phyloP scores from a whole-genome alignment of 148 eudicot genomes.

The Silene latifolia region DNA sequence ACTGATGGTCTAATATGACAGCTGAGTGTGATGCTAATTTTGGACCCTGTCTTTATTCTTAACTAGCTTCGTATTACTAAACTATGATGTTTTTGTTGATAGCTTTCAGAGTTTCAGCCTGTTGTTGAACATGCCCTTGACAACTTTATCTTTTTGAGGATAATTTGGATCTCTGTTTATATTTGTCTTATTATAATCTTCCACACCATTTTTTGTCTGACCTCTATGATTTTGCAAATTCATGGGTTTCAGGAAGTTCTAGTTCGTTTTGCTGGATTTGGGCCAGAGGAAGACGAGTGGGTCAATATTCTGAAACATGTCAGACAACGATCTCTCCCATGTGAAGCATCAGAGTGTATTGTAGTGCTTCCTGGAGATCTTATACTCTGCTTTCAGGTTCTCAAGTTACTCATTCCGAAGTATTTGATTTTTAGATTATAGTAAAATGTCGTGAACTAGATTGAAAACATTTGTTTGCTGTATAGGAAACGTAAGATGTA shows the following conservation, averaged over 20 bases:
- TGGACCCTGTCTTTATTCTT: background rate
- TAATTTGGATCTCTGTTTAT: background rate
- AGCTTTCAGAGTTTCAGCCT: too few species aligned
- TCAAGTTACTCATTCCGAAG: slow-evolving; percentile 5
- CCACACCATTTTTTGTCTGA: background rate
- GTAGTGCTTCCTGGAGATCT: slow-evolving; percentile 88
- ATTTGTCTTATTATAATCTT: background rate
- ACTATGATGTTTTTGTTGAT: background rate
- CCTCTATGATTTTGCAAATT: slow-evolving; percentile 14
- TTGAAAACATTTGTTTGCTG: background rate
- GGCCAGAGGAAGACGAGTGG: slow-evolving; percentile 98
- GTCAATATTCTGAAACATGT: slow-evolving; percentile 72
- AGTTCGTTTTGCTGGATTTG: slow-evolving; percentile 96
- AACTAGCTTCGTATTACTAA: background rate
- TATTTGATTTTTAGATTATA: background rate
- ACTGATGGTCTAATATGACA: too few species aligned
- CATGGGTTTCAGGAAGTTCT: slow-evolving; percentile 68
- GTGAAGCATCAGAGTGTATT: slow-evolving; percentile 89
- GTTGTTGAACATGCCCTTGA: too few species aligned
- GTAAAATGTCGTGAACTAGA: background rate
- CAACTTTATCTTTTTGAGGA: background rate
- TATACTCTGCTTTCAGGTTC: slow-evolving; percentile 96
- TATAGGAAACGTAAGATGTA: background rate
- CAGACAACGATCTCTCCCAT: slow-evolving; percentile 94
- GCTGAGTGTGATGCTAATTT: background rate